These are phyloP conservation scores for Termitomyces sp. DNA, from an alignment of 768 basidiomycete species.

Conservation along the genomic window DNA sequence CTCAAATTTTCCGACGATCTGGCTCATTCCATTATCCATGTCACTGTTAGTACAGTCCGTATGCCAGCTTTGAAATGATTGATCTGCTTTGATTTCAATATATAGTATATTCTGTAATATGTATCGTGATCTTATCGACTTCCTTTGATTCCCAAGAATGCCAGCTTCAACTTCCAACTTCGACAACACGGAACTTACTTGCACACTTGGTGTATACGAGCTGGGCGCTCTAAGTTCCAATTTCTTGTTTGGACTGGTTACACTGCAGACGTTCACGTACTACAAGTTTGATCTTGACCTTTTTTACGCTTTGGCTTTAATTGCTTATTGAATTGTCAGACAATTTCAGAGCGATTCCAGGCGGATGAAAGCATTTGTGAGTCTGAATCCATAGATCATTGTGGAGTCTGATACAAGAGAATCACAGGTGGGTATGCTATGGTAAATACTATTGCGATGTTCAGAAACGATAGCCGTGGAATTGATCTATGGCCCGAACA, in stretches of 20 bases:
- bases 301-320: background rate
- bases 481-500: background rate
- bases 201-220: background rate
- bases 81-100: background rate
- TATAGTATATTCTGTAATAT: background rate
- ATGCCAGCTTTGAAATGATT: background rate
- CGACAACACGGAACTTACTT: background rate
- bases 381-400: background rate
- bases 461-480: background rate
- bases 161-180: too few species aligned
- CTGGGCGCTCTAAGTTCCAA: slow-evolving; percentile 1
- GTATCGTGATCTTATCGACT: background rate
- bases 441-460: background rate
- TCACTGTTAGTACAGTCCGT: background rate
- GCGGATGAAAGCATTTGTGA: slow-evolving; percentile 6
- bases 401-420: background rate
- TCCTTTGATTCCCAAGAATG: background rate
- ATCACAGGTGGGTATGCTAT: slow-evolving; percentile 8
- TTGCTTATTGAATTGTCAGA: background rate
- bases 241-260: slow-evolving; percentile 2
- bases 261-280: slow-evolving; percentile 1
- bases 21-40: background rate
- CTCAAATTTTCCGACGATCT: background rate
- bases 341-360: slow-evolving; percentile 6
- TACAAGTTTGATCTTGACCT: background rate